A percentile compares a stretch with the other conserved stretches of the same genome.
Evolutionary conservation across 768 basidiomycete species (phyloP).

Genomic region (Coprinellus micaceus): DNA sequence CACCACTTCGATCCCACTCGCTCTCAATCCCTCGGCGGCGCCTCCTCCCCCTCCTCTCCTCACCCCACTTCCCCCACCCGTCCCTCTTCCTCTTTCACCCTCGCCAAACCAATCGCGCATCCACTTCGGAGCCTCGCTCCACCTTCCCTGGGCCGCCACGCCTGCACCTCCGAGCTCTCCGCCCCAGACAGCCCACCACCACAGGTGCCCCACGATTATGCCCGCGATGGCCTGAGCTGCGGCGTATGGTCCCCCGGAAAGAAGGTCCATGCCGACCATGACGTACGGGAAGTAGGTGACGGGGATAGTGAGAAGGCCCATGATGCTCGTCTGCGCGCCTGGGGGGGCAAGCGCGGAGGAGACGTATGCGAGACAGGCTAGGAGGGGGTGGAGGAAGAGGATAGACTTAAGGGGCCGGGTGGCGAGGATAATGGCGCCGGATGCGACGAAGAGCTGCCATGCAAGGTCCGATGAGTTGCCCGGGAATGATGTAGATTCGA

Average conservation of each 20-base stretch:
- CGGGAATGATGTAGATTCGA: slow-evolving; percentile 60
- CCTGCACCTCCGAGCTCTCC: slow-evolving; percentile 37
- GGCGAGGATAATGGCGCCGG: slow-evolving; percentile 52
- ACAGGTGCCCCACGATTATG: slow-evolving; percentile 71
- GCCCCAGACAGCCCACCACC: slow-evolving; percentile 75
- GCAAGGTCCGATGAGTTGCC: slow-evolving; percentile 70
- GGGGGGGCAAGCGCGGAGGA: slow-evolving; percentile 62
- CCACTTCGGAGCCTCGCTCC: slow-evolving; percentile 54
- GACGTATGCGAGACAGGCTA: slow-evolving; percentile 67
- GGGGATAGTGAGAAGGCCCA: slow-evolving; percentile 76
- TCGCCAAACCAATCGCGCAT: slow-evolving; percentile 49
- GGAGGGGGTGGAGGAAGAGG: slow-evolving; percentile 61
- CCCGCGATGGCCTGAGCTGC: slow-evolving; percentile 63
- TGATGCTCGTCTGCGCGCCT: slow-evolving; percentile 65
- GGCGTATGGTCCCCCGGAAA: slow-evolving; percentile 55
- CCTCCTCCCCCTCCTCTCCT: slow-evolving; percentile 9
- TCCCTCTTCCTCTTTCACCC: slow-evolving; percentile 20
- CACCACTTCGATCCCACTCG: slow-evolving; percentile 54
- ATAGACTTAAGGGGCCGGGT: slow-evolving; percentile 58
- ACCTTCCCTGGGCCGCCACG: slow-evolving; percentile 32
- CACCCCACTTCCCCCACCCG: slow-evolving; percentile 27
- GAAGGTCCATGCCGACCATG: slow-evolving; percentile 67
- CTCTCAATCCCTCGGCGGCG: slow-evolving; percentile 28
- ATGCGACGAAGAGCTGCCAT: slow-evolving; percentile 63
- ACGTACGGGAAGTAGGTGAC: slow-evolving; percentile 70